A percentile compares a stretch with the other conserved stretches of the same genome.
Evolutionary conservation across 139 green algal species (phyloP).

Genomic region (Tetraselmis striata): DNA sequence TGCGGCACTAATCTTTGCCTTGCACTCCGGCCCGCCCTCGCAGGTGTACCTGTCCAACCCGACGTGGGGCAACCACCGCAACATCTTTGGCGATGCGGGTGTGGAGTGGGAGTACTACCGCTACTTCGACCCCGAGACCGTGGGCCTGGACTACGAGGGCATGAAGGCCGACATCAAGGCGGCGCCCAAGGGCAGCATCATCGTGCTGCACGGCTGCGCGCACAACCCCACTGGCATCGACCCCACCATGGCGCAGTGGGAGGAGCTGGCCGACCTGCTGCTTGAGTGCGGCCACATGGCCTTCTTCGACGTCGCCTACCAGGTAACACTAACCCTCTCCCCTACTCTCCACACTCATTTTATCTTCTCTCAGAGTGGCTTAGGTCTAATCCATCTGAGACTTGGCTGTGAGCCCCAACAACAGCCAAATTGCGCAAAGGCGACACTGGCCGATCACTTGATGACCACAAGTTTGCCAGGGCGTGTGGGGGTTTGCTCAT

Average conservation of each 20-base stretch:
- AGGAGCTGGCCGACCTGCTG: conserved; percentile 72
- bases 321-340: conserved; percentile 29
- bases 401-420: no score
- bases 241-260: conserved; percentile 92
- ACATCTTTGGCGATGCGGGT: conserved; percentile 88
- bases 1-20: background rate
- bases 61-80: conserved; percentile 74
- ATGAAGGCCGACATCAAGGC: conserved; percentile 82
- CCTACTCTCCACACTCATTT: background rate
- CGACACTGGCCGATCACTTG: no score
- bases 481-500: no score
- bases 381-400: no score
- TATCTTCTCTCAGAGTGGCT: no score
- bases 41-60: conserved; percentile 76
- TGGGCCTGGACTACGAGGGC: conserved; percentile 92
- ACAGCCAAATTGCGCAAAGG: no score
- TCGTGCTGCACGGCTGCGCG: conserved; percentile 94
- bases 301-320: conserved; percentile 98
- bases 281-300: conserved; percentile 73
- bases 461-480: no score
- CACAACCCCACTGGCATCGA: conserved; percentile 98
- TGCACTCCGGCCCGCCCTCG: background rate
- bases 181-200: conserved; percentile 81
- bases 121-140: conserved; percentile 91
- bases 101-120: conserved; percentile 86